Conservation (phyloP, 2,329 filamentous ascomycete genomes). For the Macrophomina tecta region DNA sequence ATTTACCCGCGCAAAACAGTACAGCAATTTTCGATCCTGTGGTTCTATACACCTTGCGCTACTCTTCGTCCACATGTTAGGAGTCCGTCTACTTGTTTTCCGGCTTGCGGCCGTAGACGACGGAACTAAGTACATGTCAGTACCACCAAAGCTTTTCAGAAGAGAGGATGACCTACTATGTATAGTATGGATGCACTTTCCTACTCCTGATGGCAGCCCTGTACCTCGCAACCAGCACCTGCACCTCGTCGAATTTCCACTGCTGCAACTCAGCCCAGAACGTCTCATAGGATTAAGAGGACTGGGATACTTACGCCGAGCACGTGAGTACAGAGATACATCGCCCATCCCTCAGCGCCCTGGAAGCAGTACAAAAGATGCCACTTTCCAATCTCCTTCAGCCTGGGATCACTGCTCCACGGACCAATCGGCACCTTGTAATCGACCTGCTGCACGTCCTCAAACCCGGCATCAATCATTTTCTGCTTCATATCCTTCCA, state of each 20-base stretch:
- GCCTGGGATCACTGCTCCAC: constrained; percentile 45
- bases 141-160: background rate
- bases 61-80: too few relatives aligned
- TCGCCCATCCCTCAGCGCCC: constrained; percentile 28
- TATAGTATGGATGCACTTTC: constrained; percentile 23
- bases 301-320: constrained; percentile 7
- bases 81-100: background rate
- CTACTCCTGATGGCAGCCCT: constrained; percentile 16
- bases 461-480: constrained; percentile 60
- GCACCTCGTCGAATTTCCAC: constrained; percentile 28
- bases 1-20: too few relatives aligned
- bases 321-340: constrained; percentile 23
- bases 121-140: constrained; percentile 2
- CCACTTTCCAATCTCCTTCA: constrained; percentile 57
- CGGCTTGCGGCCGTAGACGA: constrained; percentile 21
- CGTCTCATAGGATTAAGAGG: background rate
- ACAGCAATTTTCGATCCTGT: too few relatives aligned
- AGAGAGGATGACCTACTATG: constrained; percentile 3
- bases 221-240: constrained; percentile 22
- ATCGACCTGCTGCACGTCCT: constrained; percentile 56
- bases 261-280: background rate
- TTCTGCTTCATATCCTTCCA: constrained; percentile 45
- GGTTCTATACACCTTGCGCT: background rate
- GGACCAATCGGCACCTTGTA: constrained; percentile 42
- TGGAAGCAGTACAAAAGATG: constrained; percentile 39